A percentile compares a stretch with the other conserved stretches of the same genome.
These are phyloP conservation scores for Trichoderma semiorbis DNA, from an alignment of 2,329 filamentous ascomycete species.

Conservation along the genomic window DNA sequence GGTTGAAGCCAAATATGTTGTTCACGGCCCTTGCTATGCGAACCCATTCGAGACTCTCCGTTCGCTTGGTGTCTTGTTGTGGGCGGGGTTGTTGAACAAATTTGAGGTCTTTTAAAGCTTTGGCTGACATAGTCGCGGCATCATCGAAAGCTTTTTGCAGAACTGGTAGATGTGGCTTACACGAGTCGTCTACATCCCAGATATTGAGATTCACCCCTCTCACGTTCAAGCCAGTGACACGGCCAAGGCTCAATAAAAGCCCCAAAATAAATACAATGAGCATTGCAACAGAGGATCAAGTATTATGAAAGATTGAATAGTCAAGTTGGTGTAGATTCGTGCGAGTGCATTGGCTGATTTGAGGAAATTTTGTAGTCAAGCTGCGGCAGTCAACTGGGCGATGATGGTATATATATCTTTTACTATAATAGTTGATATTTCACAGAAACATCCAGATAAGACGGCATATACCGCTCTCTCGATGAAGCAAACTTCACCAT, in stretches of 20 bases:
- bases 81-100: background rate
- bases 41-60: background rate
- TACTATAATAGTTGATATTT: background rate
- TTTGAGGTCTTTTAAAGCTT: background rate
- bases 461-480: background rate
- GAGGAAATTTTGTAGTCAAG: background rate
- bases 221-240: background rate
- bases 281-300: background rate
- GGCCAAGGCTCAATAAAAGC: background rate
- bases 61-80: background rate
- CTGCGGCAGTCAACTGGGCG: background rate
- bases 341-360: background rate
- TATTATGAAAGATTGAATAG: background rate
- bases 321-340: background rate
- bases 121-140: background rate
- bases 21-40: background rate
- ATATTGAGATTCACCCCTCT: background rate
- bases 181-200: background rate
- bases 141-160: background rate
- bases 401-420: background rate
- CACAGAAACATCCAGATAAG: background rate
- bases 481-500: background rate
- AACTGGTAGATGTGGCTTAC: background rate
- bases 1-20: background rate
- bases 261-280: background rate